Evolutionary conservation across 208 protist genomes (phyloP), one percentile per base, ranked within the genome.

Genomic region (Trypanosoma vivax): DNA sequence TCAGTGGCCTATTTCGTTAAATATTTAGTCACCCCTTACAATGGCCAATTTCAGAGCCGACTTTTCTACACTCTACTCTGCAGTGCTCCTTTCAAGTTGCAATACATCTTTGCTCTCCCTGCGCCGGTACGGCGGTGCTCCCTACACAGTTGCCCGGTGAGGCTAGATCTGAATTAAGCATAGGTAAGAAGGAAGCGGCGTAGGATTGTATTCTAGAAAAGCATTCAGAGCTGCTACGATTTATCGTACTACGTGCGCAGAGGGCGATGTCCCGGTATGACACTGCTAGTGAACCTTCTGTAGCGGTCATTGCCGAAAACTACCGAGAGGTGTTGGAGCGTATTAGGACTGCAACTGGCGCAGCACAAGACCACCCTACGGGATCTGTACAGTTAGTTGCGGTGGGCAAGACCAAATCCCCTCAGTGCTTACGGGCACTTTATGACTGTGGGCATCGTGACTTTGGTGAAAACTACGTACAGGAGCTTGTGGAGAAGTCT

Each of bases 381-480:
- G 71, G 71, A 4, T 11, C n/a, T 24, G 77, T 88, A 34, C 45
- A 37, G 14, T 59, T 93, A 21, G 61, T 90, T 39, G 77, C 86
- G 16, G 86, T 80, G 33, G 79, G 79, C 60, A 93, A 93, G 55
- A 90, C 86, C 5, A 93, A 93, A 58, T 90, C 86, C 0, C 72
- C 79, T 7, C 64, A 59, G 23, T 86, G 73, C 37, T 16, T 93
- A 33, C 54, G 75, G 23, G 39, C 27, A 9, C 41, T 90, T 1
- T 90, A 93, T 51, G 65, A 90, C 28, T 60, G 50, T 9, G 79
- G 76, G 16, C 77, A 86, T 3, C 83, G 81, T 42, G 51, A 69
- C 19, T 98, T 98, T 69, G 97, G 96, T 31, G 97, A 99, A 60
- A 99, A 99, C 68, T 98, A 98, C 59, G 92, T 98, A 30, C 90